These are phyloP conservation scores for Aspergillus latus DNA, from an alignment of 2,329 filamentous ascomycete species.

Conservation along the genomic window DNA sequence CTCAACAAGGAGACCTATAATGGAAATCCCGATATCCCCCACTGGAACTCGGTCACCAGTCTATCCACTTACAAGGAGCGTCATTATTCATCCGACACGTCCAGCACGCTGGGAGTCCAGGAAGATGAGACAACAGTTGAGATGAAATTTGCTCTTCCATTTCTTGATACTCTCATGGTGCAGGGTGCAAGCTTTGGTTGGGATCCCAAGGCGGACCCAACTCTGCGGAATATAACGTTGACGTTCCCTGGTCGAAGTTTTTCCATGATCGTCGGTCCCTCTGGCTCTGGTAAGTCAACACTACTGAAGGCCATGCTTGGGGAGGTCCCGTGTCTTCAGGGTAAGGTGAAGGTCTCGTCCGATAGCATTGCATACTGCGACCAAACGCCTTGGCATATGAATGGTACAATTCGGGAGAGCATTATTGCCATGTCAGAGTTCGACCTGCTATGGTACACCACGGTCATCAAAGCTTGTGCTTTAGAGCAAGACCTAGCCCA, in stretches of 20 bases:
- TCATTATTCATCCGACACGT: too few species aligned
- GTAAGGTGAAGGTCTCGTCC: slow-evolving; percentile 34
- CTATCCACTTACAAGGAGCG: too few species aligned
- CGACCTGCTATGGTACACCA: slow-evolving; percentile 39
- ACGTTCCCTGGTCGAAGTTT: slow-evolving; percentile 45
- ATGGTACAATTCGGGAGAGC: slow-evolving; percentile 42
- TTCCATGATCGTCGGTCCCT: slow-evolving; percentile 52
- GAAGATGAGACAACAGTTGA: too few species aligned
- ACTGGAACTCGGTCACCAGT: slow-evolving; percentile 14
- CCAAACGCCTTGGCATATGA: slow-evolving; percentile 44
- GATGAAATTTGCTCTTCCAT: too few species aligned
- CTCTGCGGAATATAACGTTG: slow-evolving; percentile 44
- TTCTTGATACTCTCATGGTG: too few species aligned
- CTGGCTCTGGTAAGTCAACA: slow-evolving; percentile 56
- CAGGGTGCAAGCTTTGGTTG: slow-evolving; percentile 43
- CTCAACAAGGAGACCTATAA: slow-evolving; percentile 32
- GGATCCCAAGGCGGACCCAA: slow-evolving; percentile 43
- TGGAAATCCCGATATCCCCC: slow-evolving; percentile 18
- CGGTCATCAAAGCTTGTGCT: slow-evolving; percentile 39
- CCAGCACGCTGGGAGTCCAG: too few species aligned
- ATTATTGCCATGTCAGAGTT: slow-evolving; percentile 40
- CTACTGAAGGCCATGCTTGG: slow-evolving; percentile 49
- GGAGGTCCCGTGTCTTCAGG: slow-evolving; percentile 39
- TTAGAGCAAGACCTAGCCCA: slow-evolving; percentile 42
- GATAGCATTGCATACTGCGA: slow-evolving; percentile 43